phyloP scores from a whole-genome alignment of 78 protist species.

The Parvularia atlantis region DNA sequence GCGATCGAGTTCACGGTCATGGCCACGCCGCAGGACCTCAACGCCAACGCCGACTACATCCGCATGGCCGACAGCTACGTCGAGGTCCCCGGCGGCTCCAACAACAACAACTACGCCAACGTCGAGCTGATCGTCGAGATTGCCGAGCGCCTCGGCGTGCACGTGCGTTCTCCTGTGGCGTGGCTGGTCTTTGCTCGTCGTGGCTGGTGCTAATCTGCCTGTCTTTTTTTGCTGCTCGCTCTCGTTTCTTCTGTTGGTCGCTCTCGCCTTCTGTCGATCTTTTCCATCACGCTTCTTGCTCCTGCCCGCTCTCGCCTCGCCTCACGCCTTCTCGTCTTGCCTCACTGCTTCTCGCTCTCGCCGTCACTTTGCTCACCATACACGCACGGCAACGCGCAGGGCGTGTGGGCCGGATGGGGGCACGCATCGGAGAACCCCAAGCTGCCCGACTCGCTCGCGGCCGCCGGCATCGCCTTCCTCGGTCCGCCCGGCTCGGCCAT shows the following conservation, averaged over 20 bases:
- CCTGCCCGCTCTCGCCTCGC: too few species aligned
- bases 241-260: too few species aligned
- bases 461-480: conserved; percentile 50
- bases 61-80: conserved; percentile 81
- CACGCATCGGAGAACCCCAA: conserved; percentile 95
- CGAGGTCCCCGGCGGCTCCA: conserved; percentile 90
- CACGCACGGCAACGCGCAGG: conserved; percentile 47
- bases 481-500: conserved; percentile 76
- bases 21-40: conserved; percentile 92
- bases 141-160: conserved; percentile 36
- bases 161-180: not conserved
- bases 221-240: too few species aligned
- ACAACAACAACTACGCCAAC: conserved; percentile 92
- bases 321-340: too few species aligned
- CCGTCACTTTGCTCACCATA: too few species aligned
- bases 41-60: conserved; percentile 91
- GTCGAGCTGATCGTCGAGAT: conserved; percentile 85
- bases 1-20: conserved; percentile 67
- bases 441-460: conserved; percentile 63
- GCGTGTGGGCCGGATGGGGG: conserved; percentile 98
- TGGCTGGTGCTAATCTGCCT: too few species aligned
- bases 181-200: too few species aligned
- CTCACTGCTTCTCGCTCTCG: too few species aligned
- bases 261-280: too few species aligned
- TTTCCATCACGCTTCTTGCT: too few species aligned